These are phyloP conservation scores for Phaeosphaeria sp. DNA, from an alignment of 2,329 filamentous ascomycete species.

Conservation along the genomic window DNA sequence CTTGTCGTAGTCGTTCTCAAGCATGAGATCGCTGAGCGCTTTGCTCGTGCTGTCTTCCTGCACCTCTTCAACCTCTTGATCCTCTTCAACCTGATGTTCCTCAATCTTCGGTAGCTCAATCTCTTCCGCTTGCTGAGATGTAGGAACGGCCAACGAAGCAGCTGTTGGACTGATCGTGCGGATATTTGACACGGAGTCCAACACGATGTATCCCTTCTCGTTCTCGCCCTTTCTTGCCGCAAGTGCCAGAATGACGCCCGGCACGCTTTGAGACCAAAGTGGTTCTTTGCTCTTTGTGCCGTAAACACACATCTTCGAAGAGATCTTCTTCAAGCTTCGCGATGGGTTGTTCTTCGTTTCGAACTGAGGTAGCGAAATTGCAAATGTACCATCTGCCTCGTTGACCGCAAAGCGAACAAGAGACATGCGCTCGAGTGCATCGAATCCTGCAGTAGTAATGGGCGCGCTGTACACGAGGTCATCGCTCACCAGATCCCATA, in stretches of 20 bases:
- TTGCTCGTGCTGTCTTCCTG: slow-evolving; percentile 3
- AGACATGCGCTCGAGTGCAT: slow-evolving; percentile 49
- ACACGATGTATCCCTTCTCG: slow-evolving; percentile 74
- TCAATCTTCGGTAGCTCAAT: slow-evolving; percentile 29
- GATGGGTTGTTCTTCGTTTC: slow-evolving; percentile 46
- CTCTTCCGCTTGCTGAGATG: slow-evolving; percentile 43
- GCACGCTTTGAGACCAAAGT: slow-evolving; percentile 62
- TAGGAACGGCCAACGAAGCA: slow-evolving; percentile 32
- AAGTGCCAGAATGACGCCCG: slow-evolving; percentile 69
- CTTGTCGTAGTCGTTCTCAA: slow-evolving; percentile 18
- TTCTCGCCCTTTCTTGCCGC: slow-evolving; percentile 62
- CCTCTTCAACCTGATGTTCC: slow-evolving; percentile 7
- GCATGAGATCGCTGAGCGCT: slow-evolving; percentile 13
- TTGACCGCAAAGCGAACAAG: slow-evolving; percentile 73
- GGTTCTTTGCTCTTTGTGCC: slow-evolving; percentile 65
- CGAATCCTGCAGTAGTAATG: slow-evolving; percentile 51
- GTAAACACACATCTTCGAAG: slow-evolving; percentile 69
- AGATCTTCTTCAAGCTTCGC: slow-evolving; percentile 44
- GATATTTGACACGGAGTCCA: slow-evolving; percentile 79
- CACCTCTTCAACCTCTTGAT: slow-evolving; percentile 5
- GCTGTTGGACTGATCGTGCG: slow-evolving; percentile 53
- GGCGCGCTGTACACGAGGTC: slow-evolving; percentile 72
- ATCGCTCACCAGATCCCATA: slow-evolving; percentile 86
- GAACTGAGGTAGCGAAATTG: slow-evolving; percentile 44
- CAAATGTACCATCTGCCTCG: slow-evolving; percentile 56